Base-by-base conservation (phyloP, 345 rosid genomes). In the Salix exigua region DNA sequence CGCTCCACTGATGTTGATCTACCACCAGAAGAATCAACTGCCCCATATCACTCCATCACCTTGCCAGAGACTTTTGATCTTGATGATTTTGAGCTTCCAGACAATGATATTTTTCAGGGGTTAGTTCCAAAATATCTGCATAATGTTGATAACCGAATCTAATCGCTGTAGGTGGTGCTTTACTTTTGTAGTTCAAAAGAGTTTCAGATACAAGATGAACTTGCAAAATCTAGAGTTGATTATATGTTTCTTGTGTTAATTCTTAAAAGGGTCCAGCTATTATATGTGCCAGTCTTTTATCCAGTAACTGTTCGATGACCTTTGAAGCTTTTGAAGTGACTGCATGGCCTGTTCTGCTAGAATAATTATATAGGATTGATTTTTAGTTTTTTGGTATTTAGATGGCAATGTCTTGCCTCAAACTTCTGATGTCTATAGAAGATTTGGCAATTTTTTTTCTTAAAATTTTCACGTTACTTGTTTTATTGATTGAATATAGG, bases 41-140 rank as follows among this genome's bases (percentile, higher is more conserved):
- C 99, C 61, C 99, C 99, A 2, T 96, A 94, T 83, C 97, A 94
- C 84, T 94, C 99, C 6, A 96, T 96, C 75, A 96, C 99, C 38
- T 87, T 96, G 88, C 99, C 99, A 2, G 99, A 96, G 92, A 96
- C 99, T 40, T 96, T 96, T 87, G 99, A 96, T 88, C 99, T 96
- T 82, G 99, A 94, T 85, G 99, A 96, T 80, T 96, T 96, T 86
- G 99, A 96, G 93, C 92, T 96, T 77, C 99, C 98, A 84, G 97
- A 96, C 74, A 92, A 86, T 85, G 99, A 92, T 75, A 84, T 91
- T 26, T 89, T 92, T 77, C 98, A 94, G 79, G 96, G 98, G 99
- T 96, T 82, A 83, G 98, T 90, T 84, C 70, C 66, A 46, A 75
- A 44, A 76, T 12, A 6, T 19, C 25, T 14, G 16, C 37, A 68